A percentile compares a stretch with the other conserved stretches of the same genome.
These are phyloP conservation scores for Aureobasidium zeae DNA, from an alignment of 2,329 filamentous ascomycete genomes.

Conservation along the genomic window DNA sequence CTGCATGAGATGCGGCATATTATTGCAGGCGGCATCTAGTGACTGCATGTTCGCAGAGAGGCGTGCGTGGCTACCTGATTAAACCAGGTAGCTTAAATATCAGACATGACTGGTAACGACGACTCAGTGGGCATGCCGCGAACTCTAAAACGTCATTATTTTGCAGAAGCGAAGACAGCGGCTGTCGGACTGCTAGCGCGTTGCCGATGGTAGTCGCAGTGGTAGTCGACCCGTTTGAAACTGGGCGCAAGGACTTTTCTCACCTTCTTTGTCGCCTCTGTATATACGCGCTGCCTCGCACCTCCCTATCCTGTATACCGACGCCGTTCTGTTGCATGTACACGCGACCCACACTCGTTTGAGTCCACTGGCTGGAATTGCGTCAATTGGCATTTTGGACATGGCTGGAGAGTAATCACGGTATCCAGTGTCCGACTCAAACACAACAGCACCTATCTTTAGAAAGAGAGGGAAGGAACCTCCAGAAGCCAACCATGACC, in stretches of 20 bases:
- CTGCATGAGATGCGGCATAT: too few species aligned
- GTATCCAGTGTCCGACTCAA: background rate
- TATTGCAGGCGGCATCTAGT: too few species aligned
- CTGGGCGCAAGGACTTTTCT: constrained; percentile 8
- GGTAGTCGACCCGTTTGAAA: constrained; percentile 8
- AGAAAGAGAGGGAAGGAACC: background rate
- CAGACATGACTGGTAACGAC: too few species aligned
- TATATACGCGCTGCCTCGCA: background rate
- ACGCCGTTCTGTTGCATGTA: too few species aligned
- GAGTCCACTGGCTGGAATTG: too few species aligned
- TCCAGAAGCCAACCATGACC: constrained; percentile 8
- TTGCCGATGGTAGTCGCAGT: background rate
- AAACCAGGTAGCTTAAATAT: too few species aligned
- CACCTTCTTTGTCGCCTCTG: background rate
- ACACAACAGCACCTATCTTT: background rate
- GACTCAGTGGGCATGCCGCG: background rate
- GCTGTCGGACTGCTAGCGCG: constrained; percentile 2
- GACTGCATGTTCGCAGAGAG: too few species aligned
- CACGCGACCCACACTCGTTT: too few species aligned
- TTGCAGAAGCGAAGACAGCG: constrained; percentile 7
- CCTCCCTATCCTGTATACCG: background rate
- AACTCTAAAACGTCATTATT: constrained; percentile 7
- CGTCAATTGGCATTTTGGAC: too few species aligned
- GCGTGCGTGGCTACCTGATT: too few species aligned
- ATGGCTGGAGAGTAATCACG: constrained; percentile 3